These are phyloP conservation scores for Hypoxylon cercidicola DNA, from an alignment of 495 filamentous ascomycete species.

Conservation along the genomic window DNA sequence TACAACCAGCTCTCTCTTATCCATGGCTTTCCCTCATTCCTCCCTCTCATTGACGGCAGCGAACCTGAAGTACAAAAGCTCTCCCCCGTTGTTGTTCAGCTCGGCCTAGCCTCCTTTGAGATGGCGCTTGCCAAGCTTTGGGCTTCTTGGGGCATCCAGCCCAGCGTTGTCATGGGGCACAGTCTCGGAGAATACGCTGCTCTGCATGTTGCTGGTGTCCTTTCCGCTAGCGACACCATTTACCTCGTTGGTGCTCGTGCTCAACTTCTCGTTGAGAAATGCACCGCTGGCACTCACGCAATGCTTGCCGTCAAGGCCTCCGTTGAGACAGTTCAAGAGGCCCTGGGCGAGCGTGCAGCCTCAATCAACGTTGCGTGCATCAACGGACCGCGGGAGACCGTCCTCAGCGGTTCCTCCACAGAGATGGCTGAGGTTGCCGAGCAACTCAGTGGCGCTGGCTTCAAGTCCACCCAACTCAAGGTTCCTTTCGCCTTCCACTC, in stretches of 20 bases:
- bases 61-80: slow-evolving; percentile 66
- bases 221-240: slow-evolving; percentile 81
- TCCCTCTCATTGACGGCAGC: slow-evolving; percentile 72
- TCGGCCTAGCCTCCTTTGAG: slow-evolving; percentile 81
- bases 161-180: slow-evolving; percentile 84
- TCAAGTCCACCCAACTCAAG: slow-evolving; percentile 74
- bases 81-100: slow-evolving; percentile 79
- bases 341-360: slow-evolving; percentile 48
- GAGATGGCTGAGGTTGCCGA: slow-evolving; percentile 69
- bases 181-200: slow-evolving; percentile 91
- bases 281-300: slow-evolving; percentile 74
- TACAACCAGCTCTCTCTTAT: slow-evolving; percentile 73
- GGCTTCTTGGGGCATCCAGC: slow-evolving; percentile 79
- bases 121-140: slow-evolving; percentile 87
- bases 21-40: slow-evolving; percentile 76
- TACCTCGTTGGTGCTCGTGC: slow-evolving; percentile 84
- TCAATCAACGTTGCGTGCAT: slow-evolving; percentile 65
- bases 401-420: slow-evolving; percentile 63
- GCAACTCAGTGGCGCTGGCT: slow-evolving; percentile 64
- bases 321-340: slow-evolving; percentile 52
- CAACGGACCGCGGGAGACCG: slow-evolving; percentile 70
- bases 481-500: slow-evolving; percentile 88
- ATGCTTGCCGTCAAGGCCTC: slow-evolving; percentile 70
- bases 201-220: slow-evolving; percentile 79
- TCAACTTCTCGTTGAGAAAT: slow-evolving; percentile 76